Base-by-base conservation (phyloP, 345 rosid genomes). In the Euphorbia lathyris region DNA sequence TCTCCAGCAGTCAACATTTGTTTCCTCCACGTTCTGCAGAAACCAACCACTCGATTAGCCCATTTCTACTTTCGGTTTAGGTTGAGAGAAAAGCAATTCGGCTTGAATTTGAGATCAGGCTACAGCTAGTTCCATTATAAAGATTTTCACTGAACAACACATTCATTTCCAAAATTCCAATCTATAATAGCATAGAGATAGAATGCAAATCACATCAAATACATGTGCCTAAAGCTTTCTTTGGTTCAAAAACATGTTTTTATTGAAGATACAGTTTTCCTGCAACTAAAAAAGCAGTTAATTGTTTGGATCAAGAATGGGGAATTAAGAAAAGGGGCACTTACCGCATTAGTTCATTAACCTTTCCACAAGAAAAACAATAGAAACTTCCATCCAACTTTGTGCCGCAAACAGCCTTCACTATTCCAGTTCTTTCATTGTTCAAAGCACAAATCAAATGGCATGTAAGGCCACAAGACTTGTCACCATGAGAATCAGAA, bases 371-470 rank as follows among this genome's bases (percentile, higher is more conserved):
- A 58, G 88, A 81, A 66, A 89, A 81, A 66, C 97, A 91, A 70
- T 66, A 86, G 79, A 81, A 91, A 77, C 82, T 74, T 63, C 91
- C 90, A 32, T 86, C 90, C 79, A 85, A 74, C 74, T 82, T 80
- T 29, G 65, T 73, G 67, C 68, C 67, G 69, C 60, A 70, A 63
- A 70, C 77, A 63, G 23, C 73, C 79, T 81, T 83, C 29, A 61
- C 74, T 42, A 91, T 83, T 56, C 90, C 85, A 45, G 87, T 68
- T 71, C 83, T 86, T 72, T 85, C 84, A 76, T 77, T 63, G 71
- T 76, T 75, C 78, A 87, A 71, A 68, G 90, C 92, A 72, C 95
- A 91, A 58, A 82, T 80, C 52, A 89, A 84, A 83, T 89, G 97
- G 78, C 90, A 89, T 1, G 95, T 86, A 67, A 82, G 74, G 62